Evolutionary conservation across 2,329 filamentous ascomycete genomes (phyloP), one percentile per base, ranked within the genome.

Genomic region (Bimuria novae-zelandiae): DNA sequence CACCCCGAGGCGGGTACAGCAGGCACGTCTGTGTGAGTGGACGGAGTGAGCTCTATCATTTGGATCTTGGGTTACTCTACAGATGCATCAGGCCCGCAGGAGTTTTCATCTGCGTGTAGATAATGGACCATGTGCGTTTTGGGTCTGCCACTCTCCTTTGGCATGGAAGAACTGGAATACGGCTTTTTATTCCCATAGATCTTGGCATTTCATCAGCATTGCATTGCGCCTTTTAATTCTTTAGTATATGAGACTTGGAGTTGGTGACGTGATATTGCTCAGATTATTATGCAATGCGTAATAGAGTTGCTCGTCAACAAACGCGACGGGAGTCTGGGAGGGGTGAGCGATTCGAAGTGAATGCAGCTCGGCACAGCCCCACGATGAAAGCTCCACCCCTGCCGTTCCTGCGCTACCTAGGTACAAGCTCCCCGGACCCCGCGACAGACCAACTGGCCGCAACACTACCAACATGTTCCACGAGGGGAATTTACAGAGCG

Each of bases 401-500:
- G 43, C 21, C 40, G 40, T 25, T 23, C 57, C 59, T 51, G 59
- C 44, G 51, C 42, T 12, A n/a, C n/a, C n/a, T n/a, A n/a, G n/a
- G n/a, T n/a, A 35, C 33, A 47, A 51, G 41, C 42, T 49, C 23
- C 36, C 39, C 40, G 41, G 54, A 56, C 62, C 57, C 61, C 61
- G 52, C 61, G 49, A 49, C 54, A 43, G 55, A 51, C 53, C 50
- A 47, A 47, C 32, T 54, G 48, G 49, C 52, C 49, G 51, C 37
- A 47, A 53, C 53, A 25, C 27, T 32, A 23, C 61, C 48, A 56
- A 42, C 36, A 92, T 96, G 87, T 97, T 96, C 75, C 92, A 92
- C 71, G 68, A 86, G 55, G 92, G 92, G 16, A 86, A 85, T 55
- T 76, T 97, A 17, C 89, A 95, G 65, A 87, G 88, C 65, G 92